Evolutionary conservation across 768 basidiomycete species (phyloP).

Genomic region (Russula earlei): DNA sequence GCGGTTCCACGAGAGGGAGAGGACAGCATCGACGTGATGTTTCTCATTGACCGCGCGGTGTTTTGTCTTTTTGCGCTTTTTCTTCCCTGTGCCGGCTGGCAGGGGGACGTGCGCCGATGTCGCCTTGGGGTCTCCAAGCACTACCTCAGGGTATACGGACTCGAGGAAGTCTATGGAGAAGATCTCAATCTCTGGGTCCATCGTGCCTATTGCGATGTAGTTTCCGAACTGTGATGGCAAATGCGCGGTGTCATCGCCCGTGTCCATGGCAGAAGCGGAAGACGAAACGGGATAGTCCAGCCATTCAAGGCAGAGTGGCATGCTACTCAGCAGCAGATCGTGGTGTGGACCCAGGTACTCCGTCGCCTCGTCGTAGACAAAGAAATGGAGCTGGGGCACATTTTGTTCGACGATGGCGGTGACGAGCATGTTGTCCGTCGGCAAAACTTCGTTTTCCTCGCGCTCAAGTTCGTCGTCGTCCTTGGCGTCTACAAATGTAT

Average conservation of each 20-base stretch:
- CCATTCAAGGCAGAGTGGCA: slow-evolving; percentile 99
- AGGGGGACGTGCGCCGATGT: slow-evolving; percentile 70
- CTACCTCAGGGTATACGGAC: slow-evolving; percentile 84
- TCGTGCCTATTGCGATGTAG: slow-evolving; percentile 92
- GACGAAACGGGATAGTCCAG: slow-evolving; percentile 77
- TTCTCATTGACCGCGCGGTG: slow-evolving; percentile 48
- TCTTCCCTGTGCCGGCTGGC: slow-evolving; percentile 88
- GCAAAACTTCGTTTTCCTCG: slow-evolving; percentile 79
- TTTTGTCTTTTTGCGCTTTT: slow-evolving; percentile 85
- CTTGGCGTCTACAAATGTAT: slow-evolving; percentile 25
- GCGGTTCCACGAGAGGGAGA: slow-evolving; percentile 90
- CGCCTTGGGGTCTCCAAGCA: slow-evolving; percentile 84
- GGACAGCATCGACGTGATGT: slow-evolving; percentile 89
- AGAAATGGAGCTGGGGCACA: slow-evolving; percentile 89
- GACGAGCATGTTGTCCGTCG: slow-evolving; percentile 88
- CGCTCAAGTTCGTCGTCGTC: slow-evolving; percentile 76
- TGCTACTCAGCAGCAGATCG: slow-evolving; percentile 94
- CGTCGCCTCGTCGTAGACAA: slow-evolving; percentile 87
- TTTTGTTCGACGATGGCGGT: slow-evolving; percentile 95
- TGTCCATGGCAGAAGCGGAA: slow-evolving; percentile 35
- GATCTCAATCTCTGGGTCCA: slow-evolving; percentile 97
- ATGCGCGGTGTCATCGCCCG: slow-evolving; percentile 16
- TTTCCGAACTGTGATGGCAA: slow-evolving; percentile 50
- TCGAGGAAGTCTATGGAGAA: slow-evolving; percentile 95
- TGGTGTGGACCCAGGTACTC: slow-evolving; percentile 95